A percentile compares a stretch with the other conserved stretches of the same genome.
These are phyloP conservation scores for Vitis riparia DNA, from an alignment of 164 flowering plant genomes.

Conservation along the genomic window DNA sequence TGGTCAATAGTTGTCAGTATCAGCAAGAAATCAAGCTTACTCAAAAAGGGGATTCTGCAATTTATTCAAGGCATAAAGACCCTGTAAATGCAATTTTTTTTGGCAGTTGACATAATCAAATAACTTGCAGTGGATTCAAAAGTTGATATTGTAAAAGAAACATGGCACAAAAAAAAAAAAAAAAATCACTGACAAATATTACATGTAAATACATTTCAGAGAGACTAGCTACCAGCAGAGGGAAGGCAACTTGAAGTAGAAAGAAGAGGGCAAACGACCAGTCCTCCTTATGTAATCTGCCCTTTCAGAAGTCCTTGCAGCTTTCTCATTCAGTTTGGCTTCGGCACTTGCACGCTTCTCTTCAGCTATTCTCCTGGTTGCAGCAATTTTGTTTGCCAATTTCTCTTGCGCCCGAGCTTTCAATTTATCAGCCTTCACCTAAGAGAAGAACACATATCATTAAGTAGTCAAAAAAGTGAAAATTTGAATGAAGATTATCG, in stretches of 20 bases:
- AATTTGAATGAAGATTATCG: background rate
- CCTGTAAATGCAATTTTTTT: background rate
- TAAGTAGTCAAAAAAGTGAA: background rate
- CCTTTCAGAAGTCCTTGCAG: constrained; percentile 71
- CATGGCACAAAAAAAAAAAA: background rate
- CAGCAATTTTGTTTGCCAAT: constrained; percentile 68
- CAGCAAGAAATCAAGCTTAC: background rate
- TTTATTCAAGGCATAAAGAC: background rate
- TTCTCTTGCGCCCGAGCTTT: constrained; percentile 85
- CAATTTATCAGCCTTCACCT: constrained; percentile 89
- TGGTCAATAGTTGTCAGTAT: background rate
- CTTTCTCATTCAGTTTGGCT: constrained; percentile 74
- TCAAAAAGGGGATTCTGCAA: background rate
- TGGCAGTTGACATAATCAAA: background rate
- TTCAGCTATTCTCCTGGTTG: constrained; percentile 81
- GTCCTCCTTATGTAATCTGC: constrained; percentile 91
- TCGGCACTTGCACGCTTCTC: constrained; percentile 90
- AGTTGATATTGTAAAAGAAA: background rate
- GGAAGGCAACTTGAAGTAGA: constrained; percentile 79
- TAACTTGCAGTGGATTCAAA: background rate
- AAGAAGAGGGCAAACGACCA: constrained; percentile 81
- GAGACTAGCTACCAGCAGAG: constrained; percentile 61
- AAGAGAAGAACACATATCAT: background rate
- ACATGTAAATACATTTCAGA: background rate
- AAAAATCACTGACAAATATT: background rate